Percentiles rank a stretch among this genome's conserved stretches.
Conservation (phyloP, 352 stramenopile species). For the Aphanomyces cochlioides region DNA sequence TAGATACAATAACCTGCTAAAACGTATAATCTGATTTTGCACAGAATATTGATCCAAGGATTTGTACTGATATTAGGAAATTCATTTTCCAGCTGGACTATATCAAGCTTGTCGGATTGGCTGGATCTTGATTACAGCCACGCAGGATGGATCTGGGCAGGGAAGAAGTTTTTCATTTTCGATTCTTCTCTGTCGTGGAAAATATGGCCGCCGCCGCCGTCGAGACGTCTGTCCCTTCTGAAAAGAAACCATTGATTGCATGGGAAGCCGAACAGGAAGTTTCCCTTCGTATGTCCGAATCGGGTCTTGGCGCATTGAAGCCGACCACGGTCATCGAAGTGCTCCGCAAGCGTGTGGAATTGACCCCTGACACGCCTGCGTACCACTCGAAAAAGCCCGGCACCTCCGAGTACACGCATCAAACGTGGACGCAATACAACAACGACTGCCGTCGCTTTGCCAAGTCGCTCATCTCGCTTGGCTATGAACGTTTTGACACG, state of each 20-base stretch:
- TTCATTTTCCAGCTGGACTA: too few relatives aligned
- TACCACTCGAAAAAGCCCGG: conserved; percentile 70
- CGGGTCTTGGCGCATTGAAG: conserved; percentile 42
- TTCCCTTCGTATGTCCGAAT: conserved; percentile 58
- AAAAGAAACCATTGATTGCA: conserved; percentile 27
- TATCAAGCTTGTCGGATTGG: too few relatives aligned
- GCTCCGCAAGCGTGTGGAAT: conserved; percentile 59
- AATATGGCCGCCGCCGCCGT: too few relatives aligned
- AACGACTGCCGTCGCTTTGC: conserved; percentile 42
- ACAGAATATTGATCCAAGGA: too few relatives aligned
- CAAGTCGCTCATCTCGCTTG: conserved; percentile 71
- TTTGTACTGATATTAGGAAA: too few relatives aligned
- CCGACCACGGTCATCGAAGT: conserved; percentile 52
- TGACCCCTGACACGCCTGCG: conserved; percentile 50
- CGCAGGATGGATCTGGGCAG: too few relatives aligned
- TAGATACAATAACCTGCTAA: too few relatives aligned
- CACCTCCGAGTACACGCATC: conserved; percentile 36
- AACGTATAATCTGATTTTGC: too few relatives aligned
- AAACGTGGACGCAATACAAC: conserved; percentile 5
- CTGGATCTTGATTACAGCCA: too few relatives aligned
- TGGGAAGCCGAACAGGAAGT: conserved; percentile 87
- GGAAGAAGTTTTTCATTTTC: too few relatives aligned
- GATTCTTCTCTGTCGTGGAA: too few relatives aligned
- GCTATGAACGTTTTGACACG: conserved; percentile 63
- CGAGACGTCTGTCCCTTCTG: too few relatives aligned